phyloP scores from a whole-genome alignment of 2,329 filamentous ascomycete species.

The Aspergillus flavus region DNA sequence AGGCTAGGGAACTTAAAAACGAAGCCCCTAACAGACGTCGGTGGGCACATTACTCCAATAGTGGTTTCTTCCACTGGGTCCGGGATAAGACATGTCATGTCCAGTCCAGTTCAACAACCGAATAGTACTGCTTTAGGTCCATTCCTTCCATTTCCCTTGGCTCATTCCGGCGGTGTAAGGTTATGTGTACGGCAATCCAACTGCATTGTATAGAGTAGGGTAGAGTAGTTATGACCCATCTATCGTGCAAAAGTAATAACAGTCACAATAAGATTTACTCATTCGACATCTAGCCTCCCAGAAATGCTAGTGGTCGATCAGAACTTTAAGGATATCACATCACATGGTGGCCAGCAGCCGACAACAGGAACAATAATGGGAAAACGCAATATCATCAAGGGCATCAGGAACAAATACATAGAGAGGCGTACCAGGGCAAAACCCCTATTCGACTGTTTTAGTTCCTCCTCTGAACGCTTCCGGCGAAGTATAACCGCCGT shows the following conservation, averaged over 20 bases:
- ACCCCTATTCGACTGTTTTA: neutral
- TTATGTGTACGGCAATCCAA: neutral
- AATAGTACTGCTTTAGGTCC: neutral
- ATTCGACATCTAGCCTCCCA: neutral
- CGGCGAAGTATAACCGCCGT: neutral
- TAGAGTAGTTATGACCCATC: neutral
- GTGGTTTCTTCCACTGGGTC: neutral
- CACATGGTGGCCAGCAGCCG: conserved; percentile 6
- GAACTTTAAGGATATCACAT: conserved; percentile 10
- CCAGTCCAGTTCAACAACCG: neutral
- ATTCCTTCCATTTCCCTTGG: neutral
- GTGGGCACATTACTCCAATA: neutral
- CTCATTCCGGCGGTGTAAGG: neutral
- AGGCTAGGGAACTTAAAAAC: neutral
- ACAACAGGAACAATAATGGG: conserved; percentile 7
- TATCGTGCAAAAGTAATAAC: neutral
- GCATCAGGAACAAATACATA: conserved; percentile 6
- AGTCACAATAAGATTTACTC: neutral
- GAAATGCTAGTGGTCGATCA: neutral
- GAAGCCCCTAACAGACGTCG: neutral
- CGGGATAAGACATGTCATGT: conserved; percentile 6
- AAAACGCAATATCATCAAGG: conserved; percentile 5
- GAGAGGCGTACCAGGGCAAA: conserved; percentile 5
- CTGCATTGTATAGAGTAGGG: neutral
- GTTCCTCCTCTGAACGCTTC: neutral